A percentile compares a stretch with the other conserved stretches of the same genome.
phyloP scores from a whole-genome alignment of 2,329 filamentous ascomycete genomes.

The Botryotinia calthae region DNA sequence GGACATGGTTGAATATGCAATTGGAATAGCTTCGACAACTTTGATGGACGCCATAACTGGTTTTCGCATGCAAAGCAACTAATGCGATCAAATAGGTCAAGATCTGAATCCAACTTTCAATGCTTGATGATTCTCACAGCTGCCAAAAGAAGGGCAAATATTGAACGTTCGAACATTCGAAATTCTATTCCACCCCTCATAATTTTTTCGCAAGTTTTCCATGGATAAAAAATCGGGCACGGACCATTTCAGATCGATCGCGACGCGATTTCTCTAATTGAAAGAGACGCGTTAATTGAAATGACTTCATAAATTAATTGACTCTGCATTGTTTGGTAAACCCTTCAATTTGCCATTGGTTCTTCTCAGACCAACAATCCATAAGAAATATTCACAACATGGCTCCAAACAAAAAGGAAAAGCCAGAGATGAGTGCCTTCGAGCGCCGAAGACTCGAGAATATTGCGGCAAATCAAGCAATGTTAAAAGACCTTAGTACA shows the following conservation, averaged over 20 bases:
- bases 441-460: constrained; percentile 83
- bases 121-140: neutral
- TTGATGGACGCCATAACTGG: constrained; percentile 20
- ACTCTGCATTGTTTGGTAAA: neutral
- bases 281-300: constrained; percentile 15
- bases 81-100: neutral
- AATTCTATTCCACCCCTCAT: neutral
- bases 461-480: constrained; percentile 79
- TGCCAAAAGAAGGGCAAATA: neutral
- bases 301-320: constrained; percentile 3
- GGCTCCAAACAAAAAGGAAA: constrained; percentile 44
- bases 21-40: constrained; percentile 20
- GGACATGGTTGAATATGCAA: constrained; percentile 22
- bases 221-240: constrained; percentile 1
- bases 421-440: constrained; percentile 72
- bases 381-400: constrained; percentile 40
- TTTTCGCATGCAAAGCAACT: no score
- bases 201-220: constrained; percentile 6
- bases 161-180: neutral
- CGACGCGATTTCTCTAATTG: constrained; percentile 1
- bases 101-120: neutral
- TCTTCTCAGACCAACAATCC: neutral
- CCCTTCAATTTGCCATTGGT: neutral
- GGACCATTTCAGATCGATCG: neutral
- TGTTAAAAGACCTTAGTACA: constrained; percentile 73